Evolutionary conservation across 805 yeast genomes (phyloP), one percentile per base, ranked within the genome.

Genomic region (Vanderwaltozyma polyspora): DNA sequence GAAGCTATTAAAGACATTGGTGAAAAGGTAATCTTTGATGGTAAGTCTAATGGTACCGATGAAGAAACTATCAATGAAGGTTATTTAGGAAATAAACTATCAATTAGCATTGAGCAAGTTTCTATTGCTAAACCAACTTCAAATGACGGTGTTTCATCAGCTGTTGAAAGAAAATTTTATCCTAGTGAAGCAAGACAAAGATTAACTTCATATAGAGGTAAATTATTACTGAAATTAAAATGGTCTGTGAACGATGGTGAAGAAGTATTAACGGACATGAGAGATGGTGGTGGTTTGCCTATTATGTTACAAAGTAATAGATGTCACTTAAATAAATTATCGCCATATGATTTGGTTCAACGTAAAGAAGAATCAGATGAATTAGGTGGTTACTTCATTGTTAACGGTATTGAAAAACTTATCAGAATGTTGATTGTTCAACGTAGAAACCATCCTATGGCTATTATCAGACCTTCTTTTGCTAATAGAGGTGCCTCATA

Each of bases 391-490:
- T 91, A 91, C 60, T 91, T 91, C 60, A 74, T 86, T 46, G 87
- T 89, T 41, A 89, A 89, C 57, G 98, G 98, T 68, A 87, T 89
- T 48, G 98, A 91, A 62, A 91, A 91, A 62, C 69, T 91, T 51
- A 76, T 91, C 50, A 83, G 98, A 64, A 85, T 91, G 97, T 74
- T 91, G 59, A 85, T 91, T 66, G 96, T 91, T 14, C 98, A 89
- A 64, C 79, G 97, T 60, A 74, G 98, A 62, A 91, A 91, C 59
- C 96, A 87, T 56, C 94, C 97, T 17, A 85, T 91, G 95, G 97
- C 97, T 10, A 76, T 91, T 50, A 79, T 86, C 39, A 84, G 98
- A 65, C 93, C 95, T 23, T 82, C 94, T 9, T 91, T 89, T 54
- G 79, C 79, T 33, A 86, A 86, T 64, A 79, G 98, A 70, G 98